A percentile compares a stretch with the other conserved stretches of the same genome.
Conservation (phyloP, 2,329 filamentous ascomycete species). For the Aureobasidium mangrovei region DNA sequence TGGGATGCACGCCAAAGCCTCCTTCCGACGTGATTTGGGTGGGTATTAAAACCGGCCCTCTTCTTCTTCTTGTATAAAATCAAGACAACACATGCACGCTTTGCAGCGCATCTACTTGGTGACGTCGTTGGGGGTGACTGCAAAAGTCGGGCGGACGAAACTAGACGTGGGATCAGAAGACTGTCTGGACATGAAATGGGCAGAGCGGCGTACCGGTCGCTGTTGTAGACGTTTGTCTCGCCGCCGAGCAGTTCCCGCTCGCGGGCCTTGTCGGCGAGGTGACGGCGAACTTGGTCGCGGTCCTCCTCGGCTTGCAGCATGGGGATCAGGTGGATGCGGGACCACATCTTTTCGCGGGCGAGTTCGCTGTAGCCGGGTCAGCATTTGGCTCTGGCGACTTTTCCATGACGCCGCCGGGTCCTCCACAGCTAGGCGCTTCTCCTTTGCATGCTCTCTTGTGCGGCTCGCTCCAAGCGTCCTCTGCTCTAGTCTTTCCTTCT, state of each 20-base stretch:
- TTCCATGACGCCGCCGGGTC: not conserved
- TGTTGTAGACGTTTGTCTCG: slow-evolving; percentile 78
- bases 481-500: too few species aligned
- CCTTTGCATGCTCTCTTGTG: not conserved
- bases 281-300: slow-evolving; percentile 81
- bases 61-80: not conserved
- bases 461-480: not conserved
- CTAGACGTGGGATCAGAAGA: slow-evolving; percentile 34
- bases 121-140: slow-evolving; percentile 54
- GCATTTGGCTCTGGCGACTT: slow-evolving; percentile 14
- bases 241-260: slow-evolving; percentile 86
- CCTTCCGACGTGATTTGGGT: not conserved
- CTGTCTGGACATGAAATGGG: not conserved
- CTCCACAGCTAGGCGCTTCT: too few species aligned
- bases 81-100: not conserved
- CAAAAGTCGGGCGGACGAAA: slow-evolving; percentile 74
- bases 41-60: not conserved
- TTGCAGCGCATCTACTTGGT: slow-evolving; percentile 41
- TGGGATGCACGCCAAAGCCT: not conserved
- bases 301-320: slow-evolving; percentile 94
- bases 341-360: slow-evolving; percentile 96
- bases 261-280: slow-evolving; percentile 76
- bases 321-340: slow-evolving; percentile 87
- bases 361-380: slow-evolving; percentile 59
- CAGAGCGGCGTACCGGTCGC: slow-evolving; percentile 60